Evolutionary conservation across 805 yeast genomes (phyloP).

Genomic region (Candida sakaeoensis): DNA sequence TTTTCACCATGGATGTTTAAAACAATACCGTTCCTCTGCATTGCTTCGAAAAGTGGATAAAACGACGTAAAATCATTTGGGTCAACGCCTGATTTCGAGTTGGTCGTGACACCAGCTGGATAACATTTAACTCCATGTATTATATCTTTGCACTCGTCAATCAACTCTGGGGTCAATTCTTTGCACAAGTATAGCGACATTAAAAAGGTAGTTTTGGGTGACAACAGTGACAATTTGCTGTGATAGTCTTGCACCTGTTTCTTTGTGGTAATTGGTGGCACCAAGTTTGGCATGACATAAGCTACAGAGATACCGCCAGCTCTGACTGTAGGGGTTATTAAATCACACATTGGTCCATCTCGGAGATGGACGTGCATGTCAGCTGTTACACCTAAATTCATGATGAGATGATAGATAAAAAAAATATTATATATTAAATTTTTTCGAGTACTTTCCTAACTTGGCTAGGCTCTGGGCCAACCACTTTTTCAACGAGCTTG

Average conservation of each 20-base stretch:
- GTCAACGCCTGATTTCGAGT: slow-evolving; percentile 87
- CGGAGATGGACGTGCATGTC: slow-evolving; percentile 97
- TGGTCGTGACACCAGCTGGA: slow-evolving; percentile 99
- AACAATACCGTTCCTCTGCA: slow-evolving; percentile 75
- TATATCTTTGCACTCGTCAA: slow-evolving; percentile 67
- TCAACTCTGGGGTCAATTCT: slow-evolving; percentile 80
- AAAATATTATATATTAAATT: slow-evolving; percentile 5
- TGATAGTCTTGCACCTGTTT: slow-evolving; percentile 72
- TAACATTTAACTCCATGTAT: slow-evolving; percentile 92
- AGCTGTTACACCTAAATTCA: slow-evolving; percentile 68
- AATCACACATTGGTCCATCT: slow-evolving; percentile 89
- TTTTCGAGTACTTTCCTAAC: slow-evolving; percentile 56
- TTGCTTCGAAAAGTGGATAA: slow-evolving; percentile 84
- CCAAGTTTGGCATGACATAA: slow-evolving; percentile 93
- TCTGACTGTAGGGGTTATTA: slow-evolving; percentile 84
- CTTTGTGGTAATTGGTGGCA: slow-evolving; percentile 84
- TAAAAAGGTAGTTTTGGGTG: slow-evolving; percentile 82
- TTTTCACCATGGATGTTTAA: slow-evolving; percentile 95
- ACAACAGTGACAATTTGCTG: slow-evolving; percentile 51
- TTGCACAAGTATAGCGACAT: slow-evolving; percentile 85
- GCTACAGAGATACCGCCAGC: slow-evolving; percentile 91
- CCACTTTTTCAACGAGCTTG: slow-evolving; percentile 65
- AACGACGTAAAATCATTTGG: slow-evolving; percentile 86
- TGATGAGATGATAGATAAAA: slow-evolving; percentile 11
- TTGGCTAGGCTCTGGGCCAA: slow-evolving; percentile 84